Conservation (phyloP, 2,329 filamentous ascomycete species). For the Epichloe sp. region DNA sequence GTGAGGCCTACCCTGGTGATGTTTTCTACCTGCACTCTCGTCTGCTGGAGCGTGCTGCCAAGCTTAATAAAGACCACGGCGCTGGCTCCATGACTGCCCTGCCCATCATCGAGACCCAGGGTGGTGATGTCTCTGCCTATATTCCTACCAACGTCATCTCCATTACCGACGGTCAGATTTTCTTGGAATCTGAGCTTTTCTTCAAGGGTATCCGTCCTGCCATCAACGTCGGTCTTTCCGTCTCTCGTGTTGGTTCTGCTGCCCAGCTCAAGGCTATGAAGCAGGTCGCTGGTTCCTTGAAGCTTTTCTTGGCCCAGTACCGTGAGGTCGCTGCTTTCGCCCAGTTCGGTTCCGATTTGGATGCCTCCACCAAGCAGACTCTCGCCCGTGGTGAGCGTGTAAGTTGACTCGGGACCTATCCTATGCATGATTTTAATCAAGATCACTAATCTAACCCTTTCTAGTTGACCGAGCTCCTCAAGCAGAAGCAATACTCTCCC, state of each 20-base stretch:
- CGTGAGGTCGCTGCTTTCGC: constrained; percentile 99
- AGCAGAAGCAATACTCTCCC: constrained; percentile 99
- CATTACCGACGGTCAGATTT: constrained; percentile 99
- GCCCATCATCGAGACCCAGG: constrained; percentile 97
- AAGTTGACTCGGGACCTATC: constrained; percentile 26
- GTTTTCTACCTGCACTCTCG: constrained; percentile 99
- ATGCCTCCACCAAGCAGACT: constrained; percentile 98
- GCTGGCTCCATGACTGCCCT: constrained; percentile 95
- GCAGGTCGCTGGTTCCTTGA: constrained; percentile 98
- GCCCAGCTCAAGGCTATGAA: constrained; percentile 99
- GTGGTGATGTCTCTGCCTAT: constrained; percentile 99
- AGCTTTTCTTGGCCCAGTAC: constrained; percentile 99
- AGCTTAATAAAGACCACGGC: constrained; percentile 93
- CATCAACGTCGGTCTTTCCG: constrained; percentile 99
- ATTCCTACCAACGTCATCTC: constrained; percentile 99
- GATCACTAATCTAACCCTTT: constrained; percentile 8
- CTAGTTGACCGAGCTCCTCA: constrained; percentile 85
- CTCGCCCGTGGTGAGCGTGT: constrained; percentile 96
- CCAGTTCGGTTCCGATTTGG: constrained; percentile 99
- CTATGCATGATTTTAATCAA: not conserved
- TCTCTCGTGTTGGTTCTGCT: constrained; percentile 98
- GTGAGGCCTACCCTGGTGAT: constrained; percentile 98
- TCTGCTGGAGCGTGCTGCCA: constrained; percentile 97
- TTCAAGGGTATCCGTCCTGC: constrained; percentile 99
- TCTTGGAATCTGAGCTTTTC: constrained; percentile 98